Conservation (phyloP, 345 rosid genomes). For the Bruguiera sexangula region DNA sequence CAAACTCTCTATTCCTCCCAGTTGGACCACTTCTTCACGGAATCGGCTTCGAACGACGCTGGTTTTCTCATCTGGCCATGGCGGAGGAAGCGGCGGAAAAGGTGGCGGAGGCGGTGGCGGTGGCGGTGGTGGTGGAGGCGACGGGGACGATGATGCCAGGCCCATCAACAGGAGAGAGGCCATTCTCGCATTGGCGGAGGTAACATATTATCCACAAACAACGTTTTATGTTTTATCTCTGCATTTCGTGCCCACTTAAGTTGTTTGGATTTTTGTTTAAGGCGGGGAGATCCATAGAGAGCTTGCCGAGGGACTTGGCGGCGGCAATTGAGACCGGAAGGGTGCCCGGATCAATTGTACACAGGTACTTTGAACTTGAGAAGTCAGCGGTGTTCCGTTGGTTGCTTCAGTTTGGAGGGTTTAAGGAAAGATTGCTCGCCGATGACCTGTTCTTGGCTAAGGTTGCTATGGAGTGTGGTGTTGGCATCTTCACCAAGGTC, state of each 20-base stretch:
- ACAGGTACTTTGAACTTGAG: slow-evolving; percentile 54
- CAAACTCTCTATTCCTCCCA: slow-evolving; percentile 9
- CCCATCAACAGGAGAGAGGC: slow-evolving; percentile 45
- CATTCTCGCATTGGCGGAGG: slow-evolving; percentile 46
- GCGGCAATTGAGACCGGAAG: slow-evolving; percentile 51
- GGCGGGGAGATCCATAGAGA: slow-evolving; percentile 50
- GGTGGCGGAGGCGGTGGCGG: slow-evolving; percentile 23
- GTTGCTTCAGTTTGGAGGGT: slow-evolving; percentile 65
- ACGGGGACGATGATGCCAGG: slow-evolving; percentile 27
- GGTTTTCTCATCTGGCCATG: slow-evolving; percentile 32
- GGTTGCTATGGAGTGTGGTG: slow-evolving; percentile 70
- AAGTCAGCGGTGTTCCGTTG: slow-evolving; percentile 43
- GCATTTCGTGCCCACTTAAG: neutral
- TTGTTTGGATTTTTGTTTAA: slow-evolving; percentile 16
- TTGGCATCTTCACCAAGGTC: slow-evolving; percentile 75
- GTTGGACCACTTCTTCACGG: slow-evolving; percentile 6
- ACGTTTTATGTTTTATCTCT: neutral
- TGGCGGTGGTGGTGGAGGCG: slow-evolving; percentile 21
- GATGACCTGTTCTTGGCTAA: slow-evolving; percentile 70
- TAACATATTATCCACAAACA: neutral
- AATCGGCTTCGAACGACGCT: neutral
- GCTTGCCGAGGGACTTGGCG: slow-evolving; percentile 61
- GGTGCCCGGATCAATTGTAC: slow-evolving; percentile 48
- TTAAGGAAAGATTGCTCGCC: slow-evolving; percentile 62
- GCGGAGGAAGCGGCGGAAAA: slow-evolving; percentile 19